A percentile compares a stretch with the other conserved stretches of the same genome.
phyloP scores from a whole-genome alignment of 192 early-diverging fungal species.

The Mortierella antarctica region DNA sequence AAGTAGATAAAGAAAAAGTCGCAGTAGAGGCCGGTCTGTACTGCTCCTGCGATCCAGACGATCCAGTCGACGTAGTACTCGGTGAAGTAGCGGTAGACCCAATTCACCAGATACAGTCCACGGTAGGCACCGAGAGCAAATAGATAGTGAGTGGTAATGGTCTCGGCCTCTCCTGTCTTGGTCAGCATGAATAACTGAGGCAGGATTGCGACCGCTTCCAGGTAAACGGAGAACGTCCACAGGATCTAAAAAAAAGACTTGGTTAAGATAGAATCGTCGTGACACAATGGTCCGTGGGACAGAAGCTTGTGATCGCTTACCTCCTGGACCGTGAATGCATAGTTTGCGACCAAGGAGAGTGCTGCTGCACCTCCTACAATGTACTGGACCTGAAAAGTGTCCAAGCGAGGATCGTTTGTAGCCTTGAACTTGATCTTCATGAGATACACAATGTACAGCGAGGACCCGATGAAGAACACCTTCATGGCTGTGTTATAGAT shows the following conservation, averaged over 20 bases:
- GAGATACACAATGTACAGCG: slow-evolving; percentile 89
- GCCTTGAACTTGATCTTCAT: slow-evolving; percentile 89
- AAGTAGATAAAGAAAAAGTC: slow-evolving; percentile 99
- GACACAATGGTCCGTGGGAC: background rate
- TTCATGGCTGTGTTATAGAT: slow-evolving; percentile 97
- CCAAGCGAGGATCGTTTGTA: slow-evolving; percentile 93
- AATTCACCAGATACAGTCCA: slow-evolving; percentile 74
- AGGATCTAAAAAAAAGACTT: slow-evolving; percentile 68
- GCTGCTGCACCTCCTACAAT: slow-evolving; percentile 76
- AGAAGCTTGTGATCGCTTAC: slow-evolving; percentile 53
- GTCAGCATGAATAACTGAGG: slow-evolving; percentile 98
- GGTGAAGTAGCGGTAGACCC: slow-evolving; percentile 90
- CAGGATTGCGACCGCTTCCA: slow-evolving; percentile 97
- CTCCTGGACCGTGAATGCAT: slow-evolving; percentile 76
- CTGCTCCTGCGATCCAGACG: slow-evolving; percentile 87
- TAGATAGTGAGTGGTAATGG: slow-evolving; percentile 99
- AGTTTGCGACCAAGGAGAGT: slow-evolving; percentile 80
- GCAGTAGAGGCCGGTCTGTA: slow-evolving; percentile 95
- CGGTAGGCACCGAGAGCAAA: slow-evolving; percentile 91
- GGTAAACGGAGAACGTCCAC: slow-evolving; percentile 97
- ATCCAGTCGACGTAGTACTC: slow-evolving; percentile 86
- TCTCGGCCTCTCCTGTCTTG: slow-evolving; percentile 98
- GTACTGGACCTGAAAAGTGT: slow-evolving; percentile 93
- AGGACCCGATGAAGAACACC: slow-evolving; percentile 89
- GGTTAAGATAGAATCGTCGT: no score